phyloP scores from a whole-genome alignment of 108 stramenopile species.

The Nitzschia palea region DNA sequence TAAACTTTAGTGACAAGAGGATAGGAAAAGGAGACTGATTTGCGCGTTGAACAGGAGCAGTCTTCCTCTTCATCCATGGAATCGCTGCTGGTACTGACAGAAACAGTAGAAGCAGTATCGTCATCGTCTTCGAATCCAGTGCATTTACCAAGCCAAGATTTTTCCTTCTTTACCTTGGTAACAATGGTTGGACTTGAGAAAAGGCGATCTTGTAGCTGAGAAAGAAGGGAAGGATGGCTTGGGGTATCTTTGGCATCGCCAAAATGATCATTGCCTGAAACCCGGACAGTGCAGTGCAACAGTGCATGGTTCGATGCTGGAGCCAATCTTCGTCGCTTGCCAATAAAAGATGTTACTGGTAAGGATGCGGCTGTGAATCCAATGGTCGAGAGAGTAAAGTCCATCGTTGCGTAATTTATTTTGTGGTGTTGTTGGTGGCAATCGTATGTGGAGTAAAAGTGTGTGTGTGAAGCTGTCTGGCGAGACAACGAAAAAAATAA shows the following conservation, averaged over 20 bases:
- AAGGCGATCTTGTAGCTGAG: background rate
- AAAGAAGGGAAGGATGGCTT: background rate
- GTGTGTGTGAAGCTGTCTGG: no score
- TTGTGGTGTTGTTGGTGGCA: background rate
- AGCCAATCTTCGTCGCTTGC: background rate
- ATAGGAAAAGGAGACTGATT: slow-evolving; percentile 15
- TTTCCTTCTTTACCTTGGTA: background rate
- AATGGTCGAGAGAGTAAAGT: slow-evolving; percentile 6
- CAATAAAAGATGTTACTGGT: background rate
- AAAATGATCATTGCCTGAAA: background rate
- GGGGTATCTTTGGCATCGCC: background rate
- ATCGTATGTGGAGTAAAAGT: background rate
- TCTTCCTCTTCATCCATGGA: background rate
- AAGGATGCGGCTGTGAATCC: background rate
- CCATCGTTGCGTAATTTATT: background rate
- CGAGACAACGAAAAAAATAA: no score
- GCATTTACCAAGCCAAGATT: background rate
- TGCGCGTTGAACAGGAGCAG: background rate
- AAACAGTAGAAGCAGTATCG: slow-evolving; percentile 6
- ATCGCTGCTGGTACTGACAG: background rate
- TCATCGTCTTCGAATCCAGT: background rate
- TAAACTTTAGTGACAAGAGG: slow-evolving; percentile 18
- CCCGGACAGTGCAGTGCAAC: no score
- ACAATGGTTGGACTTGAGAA: background rate
- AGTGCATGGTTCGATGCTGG: no score